Evolutionary conservation across 2,329 filamentous ascomycete genomes (phyloP).

Genomic region (Domatiomyces catenatus): DNA sequence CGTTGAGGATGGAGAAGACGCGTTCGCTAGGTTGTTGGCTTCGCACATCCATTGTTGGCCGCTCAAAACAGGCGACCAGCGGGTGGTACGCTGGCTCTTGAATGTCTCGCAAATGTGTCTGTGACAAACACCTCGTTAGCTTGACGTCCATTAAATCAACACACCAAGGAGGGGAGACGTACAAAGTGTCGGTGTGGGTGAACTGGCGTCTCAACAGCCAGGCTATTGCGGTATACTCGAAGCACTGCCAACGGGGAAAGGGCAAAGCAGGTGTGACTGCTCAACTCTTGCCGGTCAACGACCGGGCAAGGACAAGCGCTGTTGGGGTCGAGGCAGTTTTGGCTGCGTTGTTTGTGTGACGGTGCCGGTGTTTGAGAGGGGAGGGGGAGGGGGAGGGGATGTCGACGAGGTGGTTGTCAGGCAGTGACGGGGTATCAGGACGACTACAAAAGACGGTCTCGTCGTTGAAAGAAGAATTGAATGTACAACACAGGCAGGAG

Average conservation of each 20-base stretch:
- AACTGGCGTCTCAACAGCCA: neutral
- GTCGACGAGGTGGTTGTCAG: too few relatives aligned
- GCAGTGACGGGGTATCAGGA: neutral
- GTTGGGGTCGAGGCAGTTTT: too few relatives aligned
- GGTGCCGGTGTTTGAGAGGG: too few relatives aligned
- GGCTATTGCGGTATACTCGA: too few relatives aligned
- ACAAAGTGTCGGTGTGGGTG: neutral
- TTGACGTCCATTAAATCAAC: neutral
- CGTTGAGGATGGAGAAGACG: constrained; percentile 30
- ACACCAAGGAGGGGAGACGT: neutral
- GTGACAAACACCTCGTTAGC: neutral
- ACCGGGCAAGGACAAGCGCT: too few relatives aligned
- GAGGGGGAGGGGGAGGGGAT: too few relatives aligned
- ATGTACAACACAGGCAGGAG: neutral
- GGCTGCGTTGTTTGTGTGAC: too few relatives aligned
- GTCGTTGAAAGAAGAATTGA: neutral
- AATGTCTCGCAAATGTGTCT: constrained; percentile 1
- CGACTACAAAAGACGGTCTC: neutral
- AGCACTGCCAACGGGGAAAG: too few relatives aligned
- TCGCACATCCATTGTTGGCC: constrained; percentile 19
- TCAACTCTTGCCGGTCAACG: too few relatives aligned
- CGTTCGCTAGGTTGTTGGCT: constrained; percentile 14
- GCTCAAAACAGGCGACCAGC: constrained; percentile 12
- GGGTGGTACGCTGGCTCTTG: constrained; percentile 13
- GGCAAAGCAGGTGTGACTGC: neutral